These are phyloP conservation scores for Mycena vitilis DNA, from an alignment of 768 basidiomycete genomes.

Conservation along the genomic window DNA sequence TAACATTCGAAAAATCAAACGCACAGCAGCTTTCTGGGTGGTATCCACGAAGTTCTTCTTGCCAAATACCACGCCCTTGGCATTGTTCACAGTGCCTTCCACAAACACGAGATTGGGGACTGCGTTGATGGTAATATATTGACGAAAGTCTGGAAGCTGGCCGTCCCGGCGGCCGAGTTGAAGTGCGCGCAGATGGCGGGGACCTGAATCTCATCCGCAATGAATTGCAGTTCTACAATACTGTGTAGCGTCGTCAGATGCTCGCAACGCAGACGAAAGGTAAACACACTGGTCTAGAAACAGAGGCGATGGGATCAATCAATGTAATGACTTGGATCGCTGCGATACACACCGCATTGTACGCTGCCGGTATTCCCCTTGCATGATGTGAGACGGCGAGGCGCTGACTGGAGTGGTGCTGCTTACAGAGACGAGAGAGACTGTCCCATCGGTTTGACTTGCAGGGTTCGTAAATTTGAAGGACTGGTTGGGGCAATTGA, in stretches of 20 bases:
- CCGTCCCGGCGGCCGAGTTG: not conserved
- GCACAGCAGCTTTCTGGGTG: constrained; percentile 17
- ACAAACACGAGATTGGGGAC: constrained; percentile 14
- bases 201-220: constrained; percentile 5
- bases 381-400: not conserved
- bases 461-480: constrained; percentile 17
- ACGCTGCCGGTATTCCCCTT: constrained; percentile 14
- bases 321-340: not conserved
- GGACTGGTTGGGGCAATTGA: constrained; percentile 9
- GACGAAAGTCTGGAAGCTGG: constrained; percentile 9
- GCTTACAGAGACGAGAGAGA: constrained; percentile 17
- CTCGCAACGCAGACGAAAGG: not conserved
- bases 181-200: constrained; percentile 3
- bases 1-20: not conserved
- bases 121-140: constrained; percentile 16
- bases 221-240: constrained; percentile 10
- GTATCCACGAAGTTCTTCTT: constrained; percentile 1
- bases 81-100: constrained; percentile 22
- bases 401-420: not conserved
- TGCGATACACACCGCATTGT: constrained; percentile 14
- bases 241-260: constrained; percentile 1
- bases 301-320: not conserved
- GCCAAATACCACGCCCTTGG: constrained; percentile 21
- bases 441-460: constrained; percentile 21
- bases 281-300: constrained; percentile 4